phyloP scores from a whole-genome alignment of 2,329 filamentous ascomycete species.

The Trichoderma koningiopsis region DNA sequence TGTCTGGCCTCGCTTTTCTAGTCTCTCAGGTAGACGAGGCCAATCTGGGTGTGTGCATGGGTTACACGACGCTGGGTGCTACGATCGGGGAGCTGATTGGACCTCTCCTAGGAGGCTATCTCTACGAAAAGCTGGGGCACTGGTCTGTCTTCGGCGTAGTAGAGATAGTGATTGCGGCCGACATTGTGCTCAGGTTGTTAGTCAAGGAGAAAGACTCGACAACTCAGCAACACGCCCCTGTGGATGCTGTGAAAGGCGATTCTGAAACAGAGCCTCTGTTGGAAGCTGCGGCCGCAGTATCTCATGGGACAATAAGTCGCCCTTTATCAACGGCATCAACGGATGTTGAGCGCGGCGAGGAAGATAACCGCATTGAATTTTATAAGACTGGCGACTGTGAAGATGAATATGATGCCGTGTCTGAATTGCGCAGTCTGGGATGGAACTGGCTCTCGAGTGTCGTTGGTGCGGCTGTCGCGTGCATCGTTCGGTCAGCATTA shows the following conservation, averaged over 20 bases:
- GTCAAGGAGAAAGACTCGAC: slow-evolving; percentile 11
- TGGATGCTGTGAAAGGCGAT: not conserved
- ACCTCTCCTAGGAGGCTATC: slow-evolving; percentile 16
- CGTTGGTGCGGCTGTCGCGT: slow-evolving; percentile 8
- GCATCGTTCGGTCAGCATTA: slow-evolving; percentile 16
- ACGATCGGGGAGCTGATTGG: slow-evolving; percentile 24
- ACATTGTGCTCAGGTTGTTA: slow-evolving; percentile 16
- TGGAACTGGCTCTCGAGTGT: slow-evolving; percentile 26
- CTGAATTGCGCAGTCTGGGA: slow-evolving; percentile 7
- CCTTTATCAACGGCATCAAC: not conserved
- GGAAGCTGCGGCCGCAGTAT: not conserved
- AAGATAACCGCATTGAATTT: not conserved
- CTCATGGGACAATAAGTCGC: not conserved
- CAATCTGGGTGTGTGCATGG: slow-evolving; percentile 23
- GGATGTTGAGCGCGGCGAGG: slow-evolving; percentile 9
- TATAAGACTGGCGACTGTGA: not conserved
- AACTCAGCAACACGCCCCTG: not conserved
- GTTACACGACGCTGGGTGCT: slow-evolving; percentile 21
- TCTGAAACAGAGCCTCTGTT: slow-evolving; percentile 6
- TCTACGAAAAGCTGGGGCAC: slow-evolving; percentile 21
- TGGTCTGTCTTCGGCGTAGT: slow-evolving; percentile 23
- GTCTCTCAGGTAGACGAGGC: slow-evolving; percentile 23
- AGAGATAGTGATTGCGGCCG: not conserved
- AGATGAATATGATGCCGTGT: slow-evolving; percentile 1
- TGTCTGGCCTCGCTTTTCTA: slow-evolving; percentile 23